Percentiles rank a stretch among this genome's conserved stretches.
Evolutionary conservation across 306 rosid genomes (phyloP).

Genomic region (Notholithocarpus densiflorus): DNA sequence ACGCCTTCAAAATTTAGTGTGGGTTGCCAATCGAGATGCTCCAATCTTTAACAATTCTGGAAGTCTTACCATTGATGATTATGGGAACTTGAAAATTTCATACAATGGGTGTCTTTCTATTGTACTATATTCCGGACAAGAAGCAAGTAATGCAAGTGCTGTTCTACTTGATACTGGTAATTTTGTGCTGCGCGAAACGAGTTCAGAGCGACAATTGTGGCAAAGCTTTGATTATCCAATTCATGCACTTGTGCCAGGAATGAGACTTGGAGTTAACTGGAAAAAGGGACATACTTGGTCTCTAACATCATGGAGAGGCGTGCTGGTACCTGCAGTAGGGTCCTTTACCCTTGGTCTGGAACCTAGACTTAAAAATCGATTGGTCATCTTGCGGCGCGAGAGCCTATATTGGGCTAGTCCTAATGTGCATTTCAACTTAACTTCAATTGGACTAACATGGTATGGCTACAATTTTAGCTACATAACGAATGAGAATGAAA

Average conservation of each 20-base stretch:
- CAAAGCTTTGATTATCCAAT: slow-evolving; percentile 32
- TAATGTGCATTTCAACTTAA: background rate
- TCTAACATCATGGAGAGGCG: slow-evolving; percentile 18
- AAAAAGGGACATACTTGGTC: slow-evolving; percentile 16
- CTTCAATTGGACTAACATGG: too few species aligned
- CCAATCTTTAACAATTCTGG: too few species aligned
- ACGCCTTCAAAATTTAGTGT: background rate
- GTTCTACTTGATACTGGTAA: too few species aligned
- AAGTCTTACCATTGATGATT: too few species aligned
- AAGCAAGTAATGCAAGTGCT: too few species aligned
- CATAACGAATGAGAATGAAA: too few species aligned
- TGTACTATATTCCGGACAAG: too few species aligned
- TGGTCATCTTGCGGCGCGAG: slow-evolving; percentile 14
- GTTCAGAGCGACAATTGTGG: slow-evolving; percentile 18
- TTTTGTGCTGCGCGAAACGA: too few species aligned
- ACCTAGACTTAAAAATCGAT: slow-evolving; percentile 6
- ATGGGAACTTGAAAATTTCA: too few species aligned
- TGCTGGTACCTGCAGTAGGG: background rate
- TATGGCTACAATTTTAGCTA: too few species aligned
- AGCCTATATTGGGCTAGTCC: background rate
- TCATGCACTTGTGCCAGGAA: slow-evolving; percentile 16
- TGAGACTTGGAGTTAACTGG: slow-evolving; percentile 21
- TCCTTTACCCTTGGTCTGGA: slow-evolving; percentile 22
- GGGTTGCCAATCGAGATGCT: background rate
- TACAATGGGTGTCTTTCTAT: too few species aligned